Evolutionary conservation across 2,329 filamentous ascomycete genomes (phyloP), one percentile per base, ranked within the genome.

Genomic region (Curvularia sp.): DNA sequence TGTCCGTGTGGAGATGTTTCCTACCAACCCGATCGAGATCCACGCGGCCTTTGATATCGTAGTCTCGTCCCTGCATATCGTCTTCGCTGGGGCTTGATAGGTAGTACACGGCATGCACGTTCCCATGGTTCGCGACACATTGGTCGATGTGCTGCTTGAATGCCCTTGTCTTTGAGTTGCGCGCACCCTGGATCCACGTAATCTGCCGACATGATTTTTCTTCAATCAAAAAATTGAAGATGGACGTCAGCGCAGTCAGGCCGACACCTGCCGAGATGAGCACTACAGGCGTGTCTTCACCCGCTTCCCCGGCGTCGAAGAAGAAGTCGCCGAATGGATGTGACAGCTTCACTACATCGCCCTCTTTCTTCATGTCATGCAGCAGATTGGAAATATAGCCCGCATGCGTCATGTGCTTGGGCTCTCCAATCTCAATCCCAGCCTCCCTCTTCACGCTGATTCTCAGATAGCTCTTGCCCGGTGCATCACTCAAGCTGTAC

Each of bases 351-450:
- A 93, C 71, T 0, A 81, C 68, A 68, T 90, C 87, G 39, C 89
- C 89, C 41, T 84, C 82, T 1, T 82, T 77, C 72, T 87, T 84
- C 18, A 79, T 77, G 63, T 87, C 84, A 70, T 92, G 86, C 34
- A 93, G 80, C 39, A 89, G 78, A 70, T 91, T 92, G 49, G 88
- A 91, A 18, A 93, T 83, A 59, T 87, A 83, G 25, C 90, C 89
- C 0, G 86, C 84, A 66, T 86, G 81, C 19, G 82, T 76, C 63
- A 79, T 77, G 19, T 81, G 79, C 45, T 76, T 74, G 1, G 80
- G 77, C n/a, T 83, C 77, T 2, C 79, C 72, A 47, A 78, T 48
- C 47, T 81, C 78, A 13, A 86, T 69, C 3, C 86, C 87, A 2
- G 79, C 74, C 68, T 92, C 88, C 58, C 82, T 84, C 81, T 91